A percentile compares a stretch with the other conserved stretches of the same genome.
Conservation (phyloP, 495 filamentous ascomycete species). For the Hapsidospora chrysogenum region DNA sequence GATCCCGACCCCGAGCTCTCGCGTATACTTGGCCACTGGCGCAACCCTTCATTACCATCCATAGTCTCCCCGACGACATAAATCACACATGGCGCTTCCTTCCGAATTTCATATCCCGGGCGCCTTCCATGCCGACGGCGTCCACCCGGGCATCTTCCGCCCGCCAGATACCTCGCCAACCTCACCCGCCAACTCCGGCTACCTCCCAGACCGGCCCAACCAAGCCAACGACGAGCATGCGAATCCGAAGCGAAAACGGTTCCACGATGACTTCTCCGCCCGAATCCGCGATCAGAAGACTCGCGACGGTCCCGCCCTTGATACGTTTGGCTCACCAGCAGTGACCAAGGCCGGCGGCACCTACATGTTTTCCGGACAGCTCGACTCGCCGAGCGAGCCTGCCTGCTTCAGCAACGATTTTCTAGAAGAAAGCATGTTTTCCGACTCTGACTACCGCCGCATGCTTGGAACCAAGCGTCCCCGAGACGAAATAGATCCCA, state of each 20-base stretch:
- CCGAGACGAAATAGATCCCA: conserved; percentile 11
- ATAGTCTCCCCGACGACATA: no score
- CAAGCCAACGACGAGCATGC: conserved; percentile 37
- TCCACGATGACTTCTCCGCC: conserved; percentile 8
- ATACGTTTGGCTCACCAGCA: conserved; percentile 11
- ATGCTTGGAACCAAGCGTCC: conserved; percentile 20
- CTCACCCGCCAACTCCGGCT: conserved; percentile 41
- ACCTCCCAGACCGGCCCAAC: conserved; percentile 15
- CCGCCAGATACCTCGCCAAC: conserved; percentile 39
- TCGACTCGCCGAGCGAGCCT: conserved; percentile 39
- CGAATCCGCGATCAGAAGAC: no score
- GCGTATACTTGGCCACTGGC: no score
- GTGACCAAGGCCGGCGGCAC: conserved; percentile 8
- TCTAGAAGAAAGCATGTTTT: conserved; percentile 34
- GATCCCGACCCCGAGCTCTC: no score
- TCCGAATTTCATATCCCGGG: conserved; percentile 30
- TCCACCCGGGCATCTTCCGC: conserved; percentile 49
- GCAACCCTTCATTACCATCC: no score
- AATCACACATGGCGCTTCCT: conserved; percentile 29
- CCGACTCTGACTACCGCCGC: conserved; percentile 35
- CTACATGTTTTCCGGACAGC: conserved; percentile 41
- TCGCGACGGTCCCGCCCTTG: conserved; percentile 11
- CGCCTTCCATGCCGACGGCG: conserved; percentile 32
- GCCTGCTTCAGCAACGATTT: conserved; percentile 26
- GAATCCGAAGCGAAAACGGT: conserved; percentile 24